These are phyloP conservation scores for Saxophila tyrrhenica DNA, from an alignment of 495 filamentous ascomycete species.

Conservation along the genomic window DNA sequence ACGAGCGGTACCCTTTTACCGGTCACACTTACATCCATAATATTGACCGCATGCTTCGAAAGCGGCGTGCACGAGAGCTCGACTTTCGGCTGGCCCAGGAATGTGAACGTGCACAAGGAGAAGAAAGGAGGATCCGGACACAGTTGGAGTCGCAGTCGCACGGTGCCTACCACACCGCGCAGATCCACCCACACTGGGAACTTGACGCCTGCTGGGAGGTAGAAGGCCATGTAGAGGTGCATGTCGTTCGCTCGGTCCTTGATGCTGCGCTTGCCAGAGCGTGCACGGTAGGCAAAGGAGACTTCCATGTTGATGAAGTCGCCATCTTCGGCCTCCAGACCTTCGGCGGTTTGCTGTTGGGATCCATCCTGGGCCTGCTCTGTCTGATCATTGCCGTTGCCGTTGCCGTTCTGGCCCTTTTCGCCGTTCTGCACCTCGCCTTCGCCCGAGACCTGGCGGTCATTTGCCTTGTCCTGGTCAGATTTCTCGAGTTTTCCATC, in stretches of 20 bases:
- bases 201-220: constrained; percentile 46
- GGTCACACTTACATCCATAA: too few species aligned
- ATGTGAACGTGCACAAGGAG: constrained; percentile 54
- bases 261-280: constrained; percentile 43
- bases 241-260: constrained; percentile 54
- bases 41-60: constrained; percentile 51
- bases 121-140: constrained; percentile 65
- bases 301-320: constrained; percentile 63
- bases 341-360: constrained; percentile 41
- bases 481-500: constrained; percentile 40
- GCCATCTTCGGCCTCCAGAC: constrained; percentile 63
- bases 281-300: constrained; percentile 55
- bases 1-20: too few species aligned
- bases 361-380: constrained; percentile 24
- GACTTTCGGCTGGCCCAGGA: constrained; percentile 68
- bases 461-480: constrained; percentile 36
- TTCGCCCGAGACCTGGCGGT: constrained; percentile 39
- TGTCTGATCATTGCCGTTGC: constrained; percentile 23
- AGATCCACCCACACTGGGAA: constrained; percentile 64
- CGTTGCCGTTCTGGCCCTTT: constrained; percentile 24
- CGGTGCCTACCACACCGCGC: constrained; percentile 50
- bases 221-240: constrained; percentile 58
- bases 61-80: constrained; percentile 57
- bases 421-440: constrained; percentile 28
- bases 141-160: constrained; percentile 55